Percentiles rank a stretch among this genome's conserved stretches.
phyloP scores from a whole-genome alignment of 805 yeast genomes.

The Candida khao-thaluensis region DNA sequence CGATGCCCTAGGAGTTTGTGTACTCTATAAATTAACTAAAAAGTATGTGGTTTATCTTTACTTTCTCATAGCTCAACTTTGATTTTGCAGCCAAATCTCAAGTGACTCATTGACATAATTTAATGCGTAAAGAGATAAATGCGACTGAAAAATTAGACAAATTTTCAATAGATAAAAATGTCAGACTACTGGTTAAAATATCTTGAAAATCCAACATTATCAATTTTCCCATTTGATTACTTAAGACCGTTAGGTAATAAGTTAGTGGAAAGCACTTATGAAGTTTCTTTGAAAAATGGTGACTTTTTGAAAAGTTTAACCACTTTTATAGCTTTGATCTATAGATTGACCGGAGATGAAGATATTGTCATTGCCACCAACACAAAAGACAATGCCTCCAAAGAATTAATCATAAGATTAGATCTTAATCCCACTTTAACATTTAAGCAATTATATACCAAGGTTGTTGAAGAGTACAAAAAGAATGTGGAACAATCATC shows the following conservation, averaged over 20 bases:
- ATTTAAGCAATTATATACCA: constrained; percentile 52
- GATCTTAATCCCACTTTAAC: constrained; percentile 53
- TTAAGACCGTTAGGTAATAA: constrained; percentile 71
- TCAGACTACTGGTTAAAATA: constrained; percentile 57
- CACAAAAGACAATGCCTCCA: constrained; percentile 22
- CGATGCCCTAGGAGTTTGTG: no score
- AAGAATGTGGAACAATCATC: constrained; percentile 33
- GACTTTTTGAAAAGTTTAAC: constrained; percentile 58
- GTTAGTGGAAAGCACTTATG: constrained; percentile 58
- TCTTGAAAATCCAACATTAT: constrained; percentile 78
- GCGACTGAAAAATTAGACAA: no score
- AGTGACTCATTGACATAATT: constrained; percentile 9
- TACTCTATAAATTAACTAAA: no score
- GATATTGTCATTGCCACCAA: constrained; percentile 86
- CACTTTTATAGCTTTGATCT: constrained; percentile 66
- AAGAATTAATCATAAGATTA: constrained; percentile 62
- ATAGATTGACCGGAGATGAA: constrained; percentile 89
- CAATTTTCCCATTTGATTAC: constrained; percentile 86
- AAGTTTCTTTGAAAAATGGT: constrained; percentile 9
- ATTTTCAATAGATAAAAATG: no score
- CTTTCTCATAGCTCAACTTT: no score
- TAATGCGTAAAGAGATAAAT: no score
- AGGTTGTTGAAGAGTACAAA: constrained; percentile 43
- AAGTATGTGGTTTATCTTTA: no score
- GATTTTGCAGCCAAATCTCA: not conserved